Conservation (phyloP, 2,329 filamentous ascomycete species). For the Microascus cirrosus region DNA sequence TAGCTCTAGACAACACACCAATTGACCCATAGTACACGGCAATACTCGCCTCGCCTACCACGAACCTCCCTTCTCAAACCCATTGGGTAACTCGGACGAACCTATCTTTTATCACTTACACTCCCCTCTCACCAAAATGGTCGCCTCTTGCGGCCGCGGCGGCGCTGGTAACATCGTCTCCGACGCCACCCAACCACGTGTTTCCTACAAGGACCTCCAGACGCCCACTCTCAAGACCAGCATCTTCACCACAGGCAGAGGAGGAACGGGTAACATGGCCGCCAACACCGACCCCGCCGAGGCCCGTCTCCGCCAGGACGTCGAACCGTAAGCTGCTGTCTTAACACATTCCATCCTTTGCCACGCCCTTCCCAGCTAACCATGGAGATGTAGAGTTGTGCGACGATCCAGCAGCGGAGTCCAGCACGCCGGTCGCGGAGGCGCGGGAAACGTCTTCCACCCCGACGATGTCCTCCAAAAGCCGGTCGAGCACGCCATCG, state of each 20-base stretch:
- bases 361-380: slow-evolving; percentile 15
- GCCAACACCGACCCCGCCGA: slow-evolving; percentile 58
- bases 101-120: not conserved
- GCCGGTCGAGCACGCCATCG: slow-evolving; percentile 20
- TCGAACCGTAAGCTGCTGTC: slow-evolving; percentile 48
- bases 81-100: not conserved
- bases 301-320: slow-evolving; percentile 74
- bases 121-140: slow-evolving; percentile 17
- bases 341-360: slow-evolving; percentile 8
- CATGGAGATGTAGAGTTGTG: slow-evolving; percentile 26
- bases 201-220: slow-evolving; percentile 55
- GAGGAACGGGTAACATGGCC: slow-evolving; percentile 82
- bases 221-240: slow-evolving; percentile 75
- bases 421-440: slow-evolving; percentile 62
- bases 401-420: slow-evolving; percentile 46
- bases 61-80: not conserved
- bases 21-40: no score
- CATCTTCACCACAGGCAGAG: slow-evolving; percentile 83
- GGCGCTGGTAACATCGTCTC: slow-evolving; percentile 66
- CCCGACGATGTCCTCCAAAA: slow-evolving; percentile 21
- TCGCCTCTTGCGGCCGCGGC: slow-evolving; percentile 62
- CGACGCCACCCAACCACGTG: slow-evolving; percentile 33
- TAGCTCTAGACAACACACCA: not conserved
- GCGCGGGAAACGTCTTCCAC: slow-evolving; percentile 59
- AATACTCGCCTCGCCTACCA: not conserved